These are phyloP conservation scores for Calonectria hongkongensis DNA, from an alignment of 2,329 filamentous ascomycete genomes.

Conservation along the genomic window DNA sequence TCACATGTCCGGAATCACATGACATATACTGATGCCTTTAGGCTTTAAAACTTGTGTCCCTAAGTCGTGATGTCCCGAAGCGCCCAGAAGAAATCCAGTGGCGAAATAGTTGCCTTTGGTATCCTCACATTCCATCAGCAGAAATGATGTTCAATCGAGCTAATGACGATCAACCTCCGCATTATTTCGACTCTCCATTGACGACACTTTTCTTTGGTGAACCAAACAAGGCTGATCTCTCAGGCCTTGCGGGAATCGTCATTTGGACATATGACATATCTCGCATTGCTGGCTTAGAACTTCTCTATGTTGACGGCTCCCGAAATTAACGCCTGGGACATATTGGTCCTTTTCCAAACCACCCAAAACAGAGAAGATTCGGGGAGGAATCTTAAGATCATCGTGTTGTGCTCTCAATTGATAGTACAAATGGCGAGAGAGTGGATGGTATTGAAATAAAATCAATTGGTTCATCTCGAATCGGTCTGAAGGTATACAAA, in stretches of 20 bases:
- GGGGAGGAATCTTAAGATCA: not conserved
- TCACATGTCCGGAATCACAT: not conserved
- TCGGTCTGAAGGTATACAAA: slow-evolving; percentile 40
- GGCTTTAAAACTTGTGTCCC: slow-evolving; percentile 43
- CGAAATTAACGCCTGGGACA: slow-evolving; percentile 35
- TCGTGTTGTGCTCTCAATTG: slow-evolving; percentile 26
- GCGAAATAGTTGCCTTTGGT: slow-evolving; percentile 41
- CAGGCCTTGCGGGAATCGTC: slow-evolving; percentile 29
- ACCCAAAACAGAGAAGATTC: not conserved
- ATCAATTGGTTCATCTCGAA: not conserved
- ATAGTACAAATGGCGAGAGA: slow-evolving; percentile 36
- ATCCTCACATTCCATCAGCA: slow-evolving; percentile 32
- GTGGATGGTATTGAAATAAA: slow-evolving; percentile 35
- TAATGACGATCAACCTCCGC: slow-evolving; percentile 13
- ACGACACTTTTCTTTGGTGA: slow-evolving; percentile 38
- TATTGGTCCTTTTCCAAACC: slow-evolving; percentile 23
- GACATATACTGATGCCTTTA: slow-evolving; percentile 5
- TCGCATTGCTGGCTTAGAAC: slow-evolving; percentile 40
- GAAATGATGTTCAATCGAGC: slow-evolving; percentile 34
- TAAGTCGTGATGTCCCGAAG: slow-evolving; percentile 30
- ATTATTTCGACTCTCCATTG: slow-evolving; percentile 8
- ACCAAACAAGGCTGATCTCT: slow-evolving; percentile 7
- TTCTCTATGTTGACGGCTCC: slow-evolving; percentile 31
- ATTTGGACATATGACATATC: slow-evolving; percentile 35
- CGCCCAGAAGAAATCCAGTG: not conserved